phyloP scores from a whole-genome alignment of 2,329 filamentous ascomycete species.

The Fusarium musae region DNA sequence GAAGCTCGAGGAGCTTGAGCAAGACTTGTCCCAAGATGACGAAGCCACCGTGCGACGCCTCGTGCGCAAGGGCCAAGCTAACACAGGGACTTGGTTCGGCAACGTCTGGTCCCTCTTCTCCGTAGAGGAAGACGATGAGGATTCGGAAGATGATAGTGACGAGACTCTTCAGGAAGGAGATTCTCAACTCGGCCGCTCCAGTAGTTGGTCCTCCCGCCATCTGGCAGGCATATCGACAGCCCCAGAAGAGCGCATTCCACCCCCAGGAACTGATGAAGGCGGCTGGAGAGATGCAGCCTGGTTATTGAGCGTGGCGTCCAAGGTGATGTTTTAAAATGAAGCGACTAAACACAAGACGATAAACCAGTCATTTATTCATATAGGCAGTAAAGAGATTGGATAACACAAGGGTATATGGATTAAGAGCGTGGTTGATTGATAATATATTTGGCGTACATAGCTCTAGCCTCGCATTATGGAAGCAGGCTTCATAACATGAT shows the following conservation, averaged over 20 bases:
- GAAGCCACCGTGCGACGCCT: slow-evolving; percentile 68
- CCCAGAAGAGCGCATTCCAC: slow-evolving; percentile 60
- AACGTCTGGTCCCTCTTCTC: slow-evolving; percentile 71
- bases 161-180: slow-evolving; percentile 45
- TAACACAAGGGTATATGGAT: background rate
- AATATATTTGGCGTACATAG: slow-evolving; percentile 10
- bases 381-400: background rate
- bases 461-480: background rate
- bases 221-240: slow-evolving; percentile 55
- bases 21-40: slow-evolving; percentile 64
- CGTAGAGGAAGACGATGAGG: slow-evolving; percentile 69
- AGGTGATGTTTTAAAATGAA: slow-evolving; percentile 63
- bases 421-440: slow-evolving; percentile 20
- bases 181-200: slow-evolving; percentile 44
- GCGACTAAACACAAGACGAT: background rate
- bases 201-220: slow-evolving; percentile 50
- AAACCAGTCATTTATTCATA: slow-evolving; percentile 3
- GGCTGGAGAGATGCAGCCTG: slow-evolving; percentile 76
- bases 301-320: slow-evolving; percentile 72
- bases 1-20: slow-evolving; percentile 64
- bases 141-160: slow-evolving; percentile 56
- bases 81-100: slow-evolving; percentile 68
- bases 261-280: slow-evolving; percentile 64
- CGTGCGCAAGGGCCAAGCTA: slow-evolving; percentile 63
- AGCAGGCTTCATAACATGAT: background rate